Evolutionary conservation across 495 filamentous ascomycete species (phyloP).

Genomic region (Astrocystis sublimbata): DNA sequence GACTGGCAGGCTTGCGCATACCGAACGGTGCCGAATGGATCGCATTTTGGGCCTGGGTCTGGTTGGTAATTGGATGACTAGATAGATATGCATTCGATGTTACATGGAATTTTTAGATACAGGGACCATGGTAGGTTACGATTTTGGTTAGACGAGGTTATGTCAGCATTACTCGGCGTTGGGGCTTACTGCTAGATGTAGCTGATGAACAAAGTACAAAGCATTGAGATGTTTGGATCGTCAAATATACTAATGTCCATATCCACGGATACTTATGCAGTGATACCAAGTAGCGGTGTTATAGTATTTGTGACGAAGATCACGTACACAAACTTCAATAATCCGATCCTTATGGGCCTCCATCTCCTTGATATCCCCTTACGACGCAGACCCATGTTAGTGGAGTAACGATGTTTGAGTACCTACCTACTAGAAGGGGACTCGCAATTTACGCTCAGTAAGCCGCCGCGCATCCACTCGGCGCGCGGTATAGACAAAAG

Average conservation of each 20-base stretch:
- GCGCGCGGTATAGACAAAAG: constrained; percentile 41
- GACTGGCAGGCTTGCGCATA: constrained; percentile 68
- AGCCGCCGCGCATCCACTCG: constrained; percentile 38
- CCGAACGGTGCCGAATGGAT: constrained; percentile 50
- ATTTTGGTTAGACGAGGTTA: background rate
- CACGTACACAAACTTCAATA: too few relatives aligned
- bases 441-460: constrained; percentile 38
- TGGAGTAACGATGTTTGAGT: constrained; percentile 4
- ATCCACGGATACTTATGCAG: too few relatives aligned
- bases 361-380: constrained; percentile 43
- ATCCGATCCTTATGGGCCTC: constrained; percentile 42
- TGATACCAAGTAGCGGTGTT: too few relatives aligned
- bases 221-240: background rate
- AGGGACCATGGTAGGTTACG: too few relatives aligned
- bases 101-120: too few relatives aligned
- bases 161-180: background rate
- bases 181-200: background rate
- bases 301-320: too few relatives aligned
- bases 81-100: background rate
- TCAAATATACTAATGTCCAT: too few relatives aligned
- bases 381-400: constrained; percentile 3
- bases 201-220: background rate
- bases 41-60: constrained; percentile 57
- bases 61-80: constrained; percentile 44
- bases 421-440: constrained; percentile 7